Evolutionary conservation across 1,284 basidiomycete species (phyloP), one percentile per base, ranked within the genome.

Genomic region (Ganoderma leucocontextum): DNA sequence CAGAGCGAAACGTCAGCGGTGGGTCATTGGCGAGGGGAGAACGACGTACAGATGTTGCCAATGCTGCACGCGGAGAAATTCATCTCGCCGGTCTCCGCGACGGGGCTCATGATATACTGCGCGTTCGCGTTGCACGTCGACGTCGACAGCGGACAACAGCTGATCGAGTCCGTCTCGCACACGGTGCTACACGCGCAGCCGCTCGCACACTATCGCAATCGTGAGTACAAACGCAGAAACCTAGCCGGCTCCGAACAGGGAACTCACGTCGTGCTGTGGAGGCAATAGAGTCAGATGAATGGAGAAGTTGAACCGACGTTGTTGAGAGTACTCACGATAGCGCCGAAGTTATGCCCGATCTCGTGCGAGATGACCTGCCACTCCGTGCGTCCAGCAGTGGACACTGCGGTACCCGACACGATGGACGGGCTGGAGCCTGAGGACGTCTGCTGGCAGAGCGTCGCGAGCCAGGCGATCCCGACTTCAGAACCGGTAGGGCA

Each of bases 331-430:
- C 91, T 82, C 74, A 93, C 91, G 75, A 96, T 95, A n/a, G 95
- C 94, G 64, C 95, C 95, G 81, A 97, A 96, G 77, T 95, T 96
- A 78, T 95, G 93, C 2, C 93, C 94, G 70, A 94, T 95, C 80
- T 97, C 96, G 80, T 97, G 96, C 22, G 94, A 88, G 47, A 96
- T 86, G 75, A 94, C 89, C 80, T 94, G 92, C 91, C 90, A 92
- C 76, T 93, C 93, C 73, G 94, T 86, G 33, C 85, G 81, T 12
- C 89, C 89, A 33, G 90, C 85, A 4, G 94, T 95, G 9, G 94
- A 94, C 10, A 97, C 94, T 8, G 90, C 95, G 0, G 95, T 94
- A 4, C 95, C 95, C 35, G 91, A 93, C 38, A 95, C 92, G 35
- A 86, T 78, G 6, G 86, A 84, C 1, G 84, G 83, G 4, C 82